Conservation (phyloP, 2,329 filamentous ascomycete genomes). For the Fusarium aywerte region DNA sequence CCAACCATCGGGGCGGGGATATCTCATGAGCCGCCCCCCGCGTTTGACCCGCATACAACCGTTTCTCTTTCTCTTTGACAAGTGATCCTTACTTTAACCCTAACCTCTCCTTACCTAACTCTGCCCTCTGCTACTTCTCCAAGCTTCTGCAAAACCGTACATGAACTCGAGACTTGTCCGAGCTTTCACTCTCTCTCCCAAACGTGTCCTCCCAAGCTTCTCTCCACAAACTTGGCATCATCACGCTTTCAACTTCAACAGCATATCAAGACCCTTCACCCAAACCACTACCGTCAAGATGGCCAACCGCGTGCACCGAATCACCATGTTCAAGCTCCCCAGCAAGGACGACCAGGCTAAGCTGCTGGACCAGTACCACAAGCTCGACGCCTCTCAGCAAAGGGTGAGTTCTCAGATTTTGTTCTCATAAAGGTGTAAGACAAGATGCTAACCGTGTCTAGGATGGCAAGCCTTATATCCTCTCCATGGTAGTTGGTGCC, state of each 20-base stretch:
- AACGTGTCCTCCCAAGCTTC: slow-evolving; percentile 1
- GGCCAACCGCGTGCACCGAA: slow-evolving; percentile 58
- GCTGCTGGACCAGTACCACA: slow-evolving; percentile 59
- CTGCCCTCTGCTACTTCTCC: neutral
- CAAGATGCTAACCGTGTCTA: slow-evolving; percentile 49
- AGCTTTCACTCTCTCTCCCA: slow-evolving; percentile 2
- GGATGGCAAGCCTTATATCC: slow-evolving; percentile 78
- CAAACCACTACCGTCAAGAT: slow-evolving; percentile 47
- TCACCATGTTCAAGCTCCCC: slow-evolving; percentile 66
- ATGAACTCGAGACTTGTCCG: slow-evolving; percentile 30
- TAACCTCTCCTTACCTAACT: neutral
- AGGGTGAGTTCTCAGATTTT: slow-evolving; percentile 50
- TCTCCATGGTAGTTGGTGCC: slow-evolving; percentile 64
- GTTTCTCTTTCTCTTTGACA: slow-evolving; percentile 16
- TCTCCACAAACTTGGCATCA: neutral
- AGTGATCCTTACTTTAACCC: slow-evolving; percentile 4
- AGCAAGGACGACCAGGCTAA: slow-evolving; percentile 56
- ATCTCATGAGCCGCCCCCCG: slow-evolving; percentile 13
- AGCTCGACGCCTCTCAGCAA: slow-evolving; percentile 53
- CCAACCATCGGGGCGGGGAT: slow-evolving; percentile 5
- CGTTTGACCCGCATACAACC: slow-evolving; percentile 35
- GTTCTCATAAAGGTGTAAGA: neutral
- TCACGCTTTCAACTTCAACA: neutral
- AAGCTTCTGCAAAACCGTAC: slow-evolving; percentile 14
- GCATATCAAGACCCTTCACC: slow-evolving; percentile 7